Base-by-base conservation (phyloP, 2,329 filamentous ascomycete species). In the Xylariaceae sp. region DNA sequence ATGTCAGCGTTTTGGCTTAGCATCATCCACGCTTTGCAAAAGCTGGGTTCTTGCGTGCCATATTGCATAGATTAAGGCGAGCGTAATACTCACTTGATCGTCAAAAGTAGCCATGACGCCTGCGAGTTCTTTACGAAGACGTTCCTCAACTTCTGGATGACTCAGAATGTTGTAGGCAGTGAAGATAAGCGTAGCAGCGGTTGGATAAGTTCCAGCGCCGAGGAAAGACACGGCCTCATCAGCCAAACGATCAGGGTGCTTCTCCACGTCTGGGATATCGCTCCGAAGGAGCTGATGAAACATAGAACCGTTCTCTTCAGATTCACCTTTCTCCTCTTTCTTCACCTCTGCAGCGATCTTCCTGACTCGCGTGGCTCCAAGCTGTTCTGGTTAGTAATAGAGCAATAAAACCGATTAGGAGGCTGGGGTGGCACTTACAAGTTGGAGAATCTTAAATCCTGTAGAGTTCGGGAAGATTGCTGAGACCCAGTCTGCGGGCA, bases 211-310 rank as follows among this genome's bases (percentile, higher is more conserved):
- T 9, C 55, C 48, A 23, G 55, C 55, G 15, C 40, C 50, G 11
- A 53, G 42, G 42, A 57, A 41, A 8, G 42, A 43, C 7, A 53
- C 36, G n/a, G 55, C 50, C 16, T 57, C 55, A 18, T 20, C 44
- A 10, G 48, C 42, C 15, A 57, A 27, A 15, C 55, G 55, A 23
- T 27, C 50, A 16, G 46, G 35, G 6, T n/a, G 29, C 26, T 58
- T 58, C 24, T 58, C 50, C 5, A 42, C 21, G 6, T 40, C 50
- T 11, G 55, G 55, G 5, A 57, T 32, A 24, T 50, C 44, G n/a
- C 55, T 58, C 6, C 43, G 37, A 6, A 58, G 47, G 9, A 58
- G 33, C 27, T 58, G 46, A 23, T 58, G 55, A n/a, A 58, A 58
- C 41, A 51, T 44, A 11, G 49, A 52, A 4, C 39, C 26, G 15